phyloP scores from a whole-genome alignment of 2,329 filamentous ascomycete genomes.

The Pestalotiopsis sp. region DNA sequence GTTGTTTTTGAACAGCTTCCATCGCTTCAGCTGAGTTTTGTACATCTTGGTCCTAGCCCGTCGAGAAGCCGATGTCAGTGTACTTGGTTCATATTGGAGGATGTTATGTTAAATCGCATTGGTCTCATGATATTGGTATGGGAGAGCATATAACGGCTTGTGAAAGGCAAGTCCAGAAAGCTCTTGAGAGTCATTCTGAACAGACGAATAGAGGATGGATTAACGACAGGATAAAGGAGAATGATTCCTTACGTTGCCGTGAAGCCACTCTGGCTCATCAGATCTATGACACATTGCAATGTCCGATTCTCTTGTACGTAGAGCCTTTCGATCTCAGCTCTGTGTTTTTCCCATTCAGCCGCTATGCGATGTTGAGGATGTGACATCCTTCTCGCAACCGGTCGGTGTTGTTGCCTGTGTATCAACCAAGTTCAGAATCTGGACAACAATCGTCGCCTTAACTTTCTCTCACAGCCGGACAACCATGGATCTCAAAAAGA shows the following conservation, averaged over 20 bases:
- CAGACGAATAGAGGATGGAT: background rate
- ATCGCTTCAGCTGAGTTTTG: slow-evolving; percentile 33
- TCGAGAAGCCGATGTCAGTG: background rate
- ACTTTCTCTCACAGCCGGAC: background rate
- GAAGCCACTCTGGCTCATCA: slow-evolving; percentile 28
- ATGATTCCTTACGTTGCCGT: slow-evolving; percentile 27
- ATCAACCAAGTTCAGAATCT: background rate
- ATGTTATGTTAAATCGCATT: background rate
- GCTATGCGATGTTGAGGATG: slow-evolving; percentile 11
- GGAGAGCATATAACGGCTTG: background rate
- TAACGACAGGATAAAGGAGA: background rate
- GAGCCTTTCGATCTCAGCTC: slow-evolving; percentile 28
- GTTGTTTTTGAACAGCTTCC: slow-evolving; percentile 35
- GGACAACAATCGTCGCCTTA: background rate
- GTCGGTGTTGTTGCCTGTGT: background rate
- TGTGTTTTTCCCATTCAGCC: slow-evolving; percentile 26
- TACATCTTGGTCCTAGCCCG: slow-evolving; percentile 30
- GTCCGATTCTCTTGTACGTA: slow-evolving; percentile 31
- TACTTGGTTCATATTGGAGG: background rate
- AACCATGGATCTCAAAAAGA: background rate
- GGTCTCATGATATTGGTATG: background rate
- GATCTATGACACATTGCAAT: slow-evolving; percentile 31
- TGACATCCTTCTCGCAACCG: background rate
- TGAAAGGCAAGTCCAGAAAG: slow-evolving; percentile 15
- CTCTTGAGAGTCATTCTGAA: slow-evolving; percentile 1